A percentile compares a stretch with the other conserved stretches of the same genome.
These are phyloP conservation scores for Hemileia vastatrix DNA, from an alignment of 1,284 basidiomycete species.

Conservation along the genomic window DNA sequence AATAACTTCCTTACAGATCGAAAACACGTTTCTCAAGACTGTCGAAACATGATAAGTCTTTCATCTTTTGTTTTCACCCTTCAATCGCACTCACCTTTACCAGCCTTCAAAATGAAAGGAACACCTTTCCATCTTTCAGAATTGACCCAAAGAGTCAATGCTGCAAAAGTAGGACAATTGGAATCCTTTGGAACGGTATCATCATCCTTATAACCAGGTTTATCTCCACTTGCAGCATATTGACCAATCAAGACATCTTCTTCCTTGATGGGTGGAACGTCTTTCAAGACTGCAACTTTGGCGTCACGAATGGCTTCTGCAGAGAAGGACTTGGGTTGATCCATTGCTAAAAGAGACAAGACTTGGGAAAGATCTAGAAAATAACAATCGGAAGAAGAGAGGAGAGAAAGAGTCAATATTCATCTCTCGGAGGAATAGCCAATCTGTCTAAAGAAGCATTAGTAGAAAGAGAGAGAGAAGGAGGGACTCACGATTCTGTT, in stretches of 20 bases:
- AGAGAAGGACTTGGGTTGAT: slow-evolving; percentile 41
- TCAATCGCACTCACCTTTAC: too few species aligned
- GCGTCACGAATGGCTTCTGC: slow-evolving; percentile 44
- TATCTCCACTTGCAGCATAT: slow-evolving; percentile 41
- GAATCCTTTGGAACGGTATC: slow-evolving; percentile 46
- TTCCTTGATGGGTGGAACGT: slow-evolving; percentile 37
- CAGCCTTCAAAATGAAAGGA: slow-evolving; percentile 43
- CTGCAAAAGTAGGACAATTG: slow-evolving; percentile 46
- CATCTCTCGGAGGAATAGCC: too few species aligned
- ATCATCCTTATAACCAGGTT: slow-evolving; percentile 47
- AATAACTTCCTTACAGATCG: too few species aligned
- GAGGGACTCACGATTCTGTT: slow-evolving; percentile 43
- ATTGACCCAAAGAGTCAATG: slow-evolving; percentile 40
- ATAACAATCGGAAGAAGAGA: not conserved
- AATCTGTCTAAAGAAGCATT: too few species aligned
- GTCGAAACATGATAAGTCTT: not conserved
- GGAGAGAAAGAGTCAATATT: too few species aligned
- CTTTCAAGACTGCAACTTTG: slow-evolving; percentile 44
- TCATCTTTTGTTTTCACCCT: slow-evolving; percentile 26
- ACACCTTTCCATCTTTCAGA: slow-evolving; percentile 41
- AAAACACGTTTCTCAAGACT: too few species aligned
- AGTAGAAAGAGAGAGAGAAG: too few species aligned
- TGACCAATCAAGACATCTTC: slow-evolving; percentile 45
- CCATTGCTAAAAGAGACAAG: slow-evolving; percentile 44
- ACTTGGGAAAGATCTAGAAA: slow-evolving; percentile 39